Evolutionary conservation across 2,329 filamentous ascomycete species (phyloP).

Genomic region (Colletotrichum tanaceti): DNA sequence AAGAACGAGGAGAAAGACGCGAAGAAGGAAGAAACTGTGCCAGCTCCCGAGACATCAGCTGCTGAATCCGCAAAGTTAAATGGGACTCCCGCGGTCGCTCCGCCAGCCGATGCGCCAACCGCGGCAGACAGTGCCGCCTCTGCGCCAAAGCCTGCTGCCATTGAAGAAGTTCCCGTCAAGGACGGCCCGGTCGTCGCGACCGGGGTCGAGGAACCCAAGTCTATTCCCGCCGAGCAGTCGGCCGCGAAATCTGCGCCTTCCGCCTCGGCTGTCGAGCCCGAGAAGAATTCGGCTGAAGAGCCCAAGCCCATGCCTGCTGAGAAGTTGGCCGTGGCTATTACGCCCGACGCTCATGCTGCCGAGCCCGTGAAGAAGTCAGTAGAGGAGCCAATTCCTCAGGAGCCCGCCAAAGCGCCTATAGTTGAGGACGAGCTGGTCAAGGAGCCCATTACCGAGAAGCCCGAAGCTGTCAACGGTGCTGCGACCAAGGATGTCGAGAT

Average conservation of each 20-base stretch:
- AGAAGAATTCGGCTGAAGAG: conserved; percentile 40
- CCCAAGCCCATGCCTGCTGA: conserved; percentile 19
- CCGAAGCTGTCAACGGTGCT: conserved; percentile 34
- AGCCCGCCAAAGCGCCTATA: conserved; percentile 45
- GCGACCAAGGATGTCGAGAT: conserved; percentile 42
- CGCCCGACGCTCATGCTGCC: not conserved
- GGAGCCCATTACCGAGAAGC: conserved; percentile 49
- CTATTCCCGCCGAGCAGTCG: conserved; percentile 40
- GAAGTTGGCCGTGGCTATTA: conserved; percentile 24
- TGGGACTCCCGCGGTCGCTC: conserved; percentile 42
- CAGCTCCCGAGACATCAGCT: conserved; percentile 16
- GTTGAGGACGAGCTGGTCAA: conserved; percentile 44
- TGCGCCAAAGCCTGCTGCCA: conserved; percentile 47
- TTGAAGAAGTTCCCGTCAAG: conserved; percentile 35
- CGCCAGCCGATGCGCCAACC: conserved; percentile 33
- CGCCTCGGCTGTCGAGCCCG: conserved; percentile 7
- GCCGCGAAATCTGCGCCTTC: conserved; percentile 19
- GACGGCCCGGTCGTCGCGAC: conserved; percentile 43
- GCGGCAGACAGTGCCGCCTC: conserved; percentile 49
- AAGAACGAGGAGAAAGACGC: conserved; percentile 32
- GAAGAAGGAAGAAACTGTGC: conserved; percentile 24
- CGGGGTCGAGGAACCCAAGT: conserved; percentile 43
- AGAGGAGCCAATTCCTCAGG: conserved; percentile 44
- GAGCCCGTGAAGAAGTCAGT: conserved; percentile 32
- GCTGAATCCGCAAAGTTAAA: conserved; percentile 43